Evolutionary conservation across 192 early-diverging fungal species (phyloP).

Genomic region (Chytriomyces confervae): DNA sequence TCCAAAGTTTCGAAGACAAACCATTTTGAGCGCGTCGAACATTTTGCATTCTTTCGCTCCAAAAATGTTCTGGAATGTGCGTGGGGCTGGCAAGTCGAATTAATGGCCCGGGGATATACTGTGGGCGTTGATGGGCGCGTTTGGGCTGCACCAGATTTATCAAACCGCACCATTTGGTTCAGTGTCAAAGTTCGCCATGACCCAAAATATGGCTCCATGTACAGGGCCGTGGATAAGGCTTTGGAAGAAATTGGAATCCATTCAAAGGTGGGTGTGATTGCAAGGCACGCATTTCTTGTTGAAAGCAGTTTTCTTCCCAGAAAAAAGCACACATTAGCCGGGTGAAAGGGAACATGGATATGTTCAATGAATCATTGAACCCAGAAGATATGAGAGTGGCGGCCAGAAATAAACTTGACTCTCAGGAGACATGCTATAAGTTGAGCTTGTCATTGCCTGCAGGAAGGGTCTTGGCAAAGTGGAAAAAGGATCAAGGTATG

Average conservation of each 20-base stretch:
- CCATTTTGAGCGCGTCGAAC: not conserved
- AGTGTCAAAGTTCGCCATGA: not conserved
- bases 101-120: not conserved
- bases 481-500: not conserved
- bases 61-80: not conserved
- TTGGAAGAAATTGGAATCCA: not conserved
- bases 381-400: not conserved
- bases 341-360: not conserved
- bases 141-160: not conserved
- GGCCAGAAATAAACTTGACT: not conserved
- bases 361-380: not conserved
- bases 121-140: not conserved
- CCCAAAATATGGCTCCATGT: not conserved
- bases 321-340: not conserved
- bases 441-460: not conserved
- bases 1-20: not conserved
- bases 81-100: not conserved
- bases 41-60: not conserved
- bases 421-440: not conserved
- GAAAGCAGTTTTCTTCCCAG: not conserved
- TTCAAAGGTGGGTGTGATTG: not conserved
- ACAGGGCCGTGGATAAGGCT: not conserved
- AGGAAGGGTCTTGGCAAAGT: not conserved
- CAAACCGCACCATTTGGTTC: not conserved
- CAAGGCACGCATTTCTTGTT: not conserved